These are phyloP conservation scores for Backusella tarrabulga DNA, from an alignment of 192 early-diverging fungal species.

Conservation along the genomic window DNA sequence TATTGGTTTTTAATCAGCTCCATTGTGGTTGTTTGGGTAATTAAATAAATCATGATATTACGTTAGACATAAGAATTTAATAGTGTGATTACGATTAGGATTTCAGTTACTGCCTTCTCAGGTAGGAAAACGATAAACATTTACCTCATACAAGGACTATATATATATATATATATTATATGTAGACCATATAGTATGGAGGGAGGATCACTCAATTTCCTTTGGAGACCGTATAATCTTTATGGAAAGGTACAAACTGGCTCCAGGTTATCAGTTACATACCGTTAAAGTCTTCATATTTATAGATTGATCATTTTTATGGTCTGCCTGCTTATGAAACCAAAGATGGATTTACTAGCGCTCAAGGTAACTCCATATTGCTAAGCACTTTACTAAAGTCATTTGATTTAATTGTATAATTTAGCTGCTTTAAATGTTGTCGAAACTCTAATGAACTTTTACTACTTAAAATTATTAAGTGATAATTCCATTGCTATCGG, in stretches of 20 bases:
- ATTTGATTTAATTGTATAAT: not conserved
- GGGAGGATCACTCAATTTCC: slow-evolving; percentile 21
- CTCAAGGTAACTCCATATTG: slow-evolving; percentile 25
- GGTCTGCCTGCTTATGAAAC: slow-evolving; percentile 23
- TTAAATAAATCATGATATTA: not conserved
- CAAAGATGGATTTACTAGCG: slow-evolving; percentile 36
- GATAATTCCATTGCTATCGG: not conserved
- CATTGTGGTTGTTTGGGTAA: not conserved
- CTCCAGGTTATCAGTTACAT: not conserved
- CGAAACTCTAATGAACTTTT: slow-evolving; percentile 27
- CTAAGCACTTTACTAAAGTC: not conserved
- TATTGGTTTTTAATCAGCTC: not conserved
- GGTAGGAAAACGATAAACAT: not conserved
- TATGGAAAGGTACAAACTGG: slow-evolving; percentile 26
- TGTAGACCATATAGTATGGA: slow-evolving; percentile 31
- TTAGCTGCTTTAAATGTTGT: slow-evolving; percentile 31
- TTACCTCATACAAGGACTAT: not conserved
- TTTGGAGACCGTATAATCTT: slow-evolving; percentile 36
- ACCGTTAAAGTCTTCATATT: not conserved
- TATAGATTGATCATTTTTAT: slow-evolving; percentile 36
- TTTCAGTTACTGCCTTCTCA: not conserved
- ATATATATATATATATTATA: not conserved
- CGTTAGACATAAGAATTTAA: not conserved
- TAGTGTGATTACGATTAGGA: not conserved
- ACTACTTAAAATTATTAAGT: slow-evolving; percentile 18